A percentile compares a stretch with the other conserved stretches of the same genome.
Conservation (phyloP, 2,329 filamentous ascomycete species). For the Fusarium praegraminearum region DNA sequence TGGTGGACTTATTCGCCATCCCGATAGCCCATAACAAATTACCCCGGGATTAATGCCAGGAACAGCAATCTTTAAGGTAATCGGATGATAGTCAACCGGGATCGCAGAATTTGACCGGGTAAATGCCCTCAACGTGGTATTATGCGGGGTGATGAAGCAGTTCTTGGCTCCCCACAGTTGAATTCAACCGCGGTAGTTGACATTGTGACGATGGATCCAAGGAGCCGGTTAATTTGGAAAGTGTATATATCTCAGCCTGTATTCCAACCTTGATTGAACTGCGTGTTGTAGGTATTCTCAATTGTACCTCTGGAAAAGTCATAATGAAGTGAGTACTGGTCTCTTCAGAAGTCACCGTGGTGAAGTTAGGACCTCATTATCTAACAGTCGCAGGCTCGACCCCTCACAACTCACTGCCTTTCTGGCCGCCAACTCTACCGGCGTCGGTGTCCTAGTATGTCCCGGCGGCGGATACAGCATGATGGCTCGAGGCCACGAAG, state of each 20-base stretch:
- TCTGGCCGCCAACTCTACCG: constrained; percentile 21
- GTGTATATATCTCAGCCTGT: not conserved
- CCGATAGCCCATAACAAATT: not conserved
- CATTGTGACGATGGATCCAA: not conserved
- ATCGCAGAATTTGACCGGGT: constrained; percentile 1
- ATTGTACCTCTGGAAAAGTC: not conserved
- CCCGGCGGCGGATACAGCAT: constrained; percentile 29
- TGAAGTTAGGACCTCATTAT: not conserved
- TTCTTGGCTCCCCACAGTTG: constrained; percentile 11
- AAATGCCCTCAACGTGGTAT: constrained; percentile 1
- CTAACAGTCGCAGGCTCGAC: not conserved
- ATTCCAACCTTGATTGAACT: too few relatives aligned
- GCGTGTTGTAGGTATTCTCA: not conserved
- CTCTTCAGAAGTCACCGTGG: fast-evolving
- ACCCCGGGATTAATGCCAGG: constrained; percentile 1
- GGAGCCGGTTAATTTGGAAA: not conserved
- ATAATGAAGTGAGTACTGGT: constrained; percentile 13
- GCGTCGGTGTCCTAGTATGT: constrained; percentile 28
- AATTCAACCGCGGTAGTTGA: constrained; percentile 4
- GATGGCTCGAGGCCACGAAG: constrained; percentile 28
- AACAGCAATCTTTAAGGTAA: not conserved
- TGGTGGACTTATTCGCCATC: constrained; percentile 3
- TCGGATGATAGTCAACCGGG: not conserved
- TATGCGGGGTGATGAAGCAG: constrained; percentile 6
- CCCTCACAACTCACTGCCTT: constrained; percentile 18